Base-by-base conservation (phyloP, 176 grass and related monocot genomes). In the Oryza nivara region DNA sequence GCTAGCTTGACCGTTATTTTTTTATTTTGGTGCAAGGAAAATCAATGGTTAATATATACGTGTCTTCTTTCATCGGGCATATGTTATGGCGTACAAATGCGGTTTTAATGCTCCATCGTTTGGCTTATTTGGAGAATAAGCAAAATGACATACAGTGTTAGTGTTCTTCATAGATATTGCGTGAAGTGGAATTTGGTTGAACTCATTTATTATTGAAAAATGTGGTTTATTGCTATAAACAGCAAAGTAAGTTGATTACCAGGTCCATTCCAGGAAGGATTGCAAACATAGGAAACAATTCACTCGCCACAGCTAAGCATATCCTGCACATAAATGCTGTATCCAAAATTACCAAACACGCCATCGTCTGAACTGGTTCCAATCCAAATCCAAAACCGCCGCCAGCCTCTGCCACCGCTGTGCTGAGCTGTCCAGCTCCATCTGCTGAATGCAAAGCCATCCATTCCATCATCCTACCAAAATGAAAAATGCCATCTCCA, bases 391-490 rank as follows among this genome's bases (percentile, higher is more conserved):
- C 30, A 32, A 32, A 32, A 9, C 54, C 54, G 54, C 54, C 19
- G 2, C 2, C 19, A 20, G 6, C 52, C 16, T 17, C 52, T 19
- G 66, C 45, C 67, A 11, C 32, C 10, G 22, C 7, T 38, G 19
- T 9, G 68, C 9, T 73, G 76, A 79, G 52, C 84, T 86, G 84
- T 65, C 16, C 44, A 20, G 43, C 19, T 65, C 16, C 44, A 20
- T 30, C 19, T 20, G 67, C 52, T 73, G 11, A 56, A 32, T 19
- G 16, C 51, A 56, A 56, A 73, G 52, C 68, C 75, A 46, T 49
- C 84, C 26, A 61, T 79, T 38, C 49, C 51, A 32, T 70, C n/a
- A 16, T 25, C 35, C 25, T 34, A 4, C 16, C 67, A 68, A 70
- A 70, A 70, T 49, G 16, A 58, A 58, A 58, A 58, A 17, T 19